A percentile compares a stretch with the other conserved stretches of the same genome.
Evolutionary conservation across 257 asterid species (phyloP).

Genomic region (Phtheirospermum japonicum): DNA sequence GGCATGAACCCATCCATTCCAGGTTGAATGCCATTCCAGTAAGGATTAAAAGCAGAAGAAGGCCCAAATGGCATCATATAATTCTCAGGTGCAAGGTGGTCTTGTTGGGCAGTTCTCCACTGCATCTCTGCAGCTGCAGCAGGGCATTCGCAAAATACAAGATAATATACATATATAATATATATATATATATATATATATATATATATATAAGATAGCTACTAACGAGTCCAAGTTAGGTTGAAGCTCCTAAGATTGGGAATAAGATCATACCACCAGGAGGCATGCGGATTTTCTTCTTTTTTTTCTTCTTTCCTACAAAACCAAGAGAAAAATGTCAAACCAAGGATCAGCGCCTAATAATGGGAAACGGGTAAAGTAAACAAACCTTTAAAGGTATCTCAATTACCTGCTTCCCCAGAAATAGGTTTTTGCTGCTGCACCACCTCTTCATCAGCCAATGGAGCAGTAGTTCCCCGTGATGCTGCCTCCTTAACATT

Average conservation of each 20-base stretch:
- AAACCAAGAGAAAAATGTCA: constrained; percentile 13
- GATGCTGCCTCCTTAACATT: constrained; percentile 53
- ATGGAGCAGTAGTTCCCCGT: constrained; percentile 68
- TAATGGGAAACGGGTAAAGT: constrained; percentile 7
- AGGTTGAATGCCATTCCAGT: constrained; percentile 88
- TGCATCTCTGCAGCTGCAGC: constrained; percentile 76
- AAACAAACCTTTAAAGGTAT: constrained; percentile 8
- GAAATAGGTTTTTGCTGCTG: constrained; percentile 64
- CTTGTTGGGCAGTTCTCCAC: constrained; percentile 72
- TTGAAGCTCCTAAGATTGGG: constrained; percentile 4
- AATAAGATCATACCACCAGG: constrained; percentile 57
- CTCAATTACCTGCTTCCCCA: constrained; percentile 74
- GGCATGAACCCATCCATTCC: constrained; percentile 81
- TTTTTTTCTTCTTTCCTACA: constrained; percentile 85
- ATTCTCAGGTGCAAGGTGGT: constrained; percentile 60
- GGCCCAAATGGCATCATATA: constrained; percentile 90
- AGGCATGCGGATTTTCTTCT: constrained; percentile 76
- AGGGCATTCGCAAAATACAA: constrained; percentile 19
- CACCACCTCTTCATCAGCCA: constrained; percentile 89
- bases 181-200: too few species aligned
- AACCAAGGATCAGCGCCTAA: constrained; percentile 17
- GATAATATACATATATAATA: neutral
- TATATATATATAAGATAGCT: neutral
- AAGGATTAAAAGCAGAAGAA: constrained; percentile 55
- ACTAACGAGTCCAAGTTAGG: constrained; percentile 8